Evolutionary conservation across 257 asterid genomes (phyloP).

Genomic region (Leonotis leonurus): DNA sequence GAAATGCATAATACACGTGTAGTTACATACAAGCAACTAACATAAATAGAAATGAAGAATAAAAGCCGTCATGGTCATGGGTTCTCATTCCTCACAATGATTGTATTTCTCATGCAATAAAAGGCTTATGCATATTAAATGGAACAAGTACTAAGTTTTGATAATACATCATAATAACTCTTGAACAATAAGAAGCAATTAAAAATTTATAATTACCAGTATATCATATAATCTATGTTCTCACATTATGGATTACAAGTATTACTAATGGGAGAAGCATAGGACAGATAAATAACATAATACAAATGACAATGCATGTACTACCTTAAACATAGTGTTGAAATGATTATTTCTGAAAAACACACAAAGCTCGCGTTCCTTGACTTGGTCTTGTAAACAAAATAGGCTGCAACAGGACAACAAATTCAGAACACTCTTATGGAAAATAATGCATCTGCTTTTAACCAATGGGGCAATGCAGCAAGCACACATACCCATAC

Average conservation of each 20-base stretch:
- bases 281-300: not conserved
- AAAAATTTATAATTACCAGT: not conserved
- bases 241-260: not conserved
- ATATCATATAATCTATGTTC: not conserved
- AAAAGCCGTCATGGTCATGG: not conserved
- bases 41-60: not conserved
- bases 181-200: not conserved
- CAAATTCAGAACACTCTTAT: constrained; percentile 16
- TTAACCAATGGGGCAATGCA: constrained; percentile 10
- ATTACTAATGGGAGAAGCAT: not conserved
- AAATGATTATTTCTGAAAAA: constrained; percentile 97
- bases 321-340: constrained; percentile 98
- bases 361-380: constrained; percentile 89
- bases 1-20: not conserved
- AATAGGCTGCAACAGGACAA: constrained; percentile 54
- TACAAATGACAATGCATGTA: constrained; percentile 6
- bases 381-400: constrained; percentile 78
- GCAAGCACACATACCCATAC: constrained; percentile 55
- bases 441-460: constrained; percentile 15
- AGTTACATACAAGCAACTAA: constrained; percentile 3
- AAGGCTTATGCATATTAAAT: not conserved
- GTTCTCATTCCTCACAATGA: not conserved
- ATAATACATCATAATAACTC: not conserved
- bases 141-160: not conserved
- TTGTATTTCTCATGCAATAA: not conserved